Percentiles rank a stretch among this genome's conserved stretches.
Evolutionary conservation across 2,329 filamentous ascomycete genomes (phyloP).

Genomic region (Corynespora cassiicola): DNA sequence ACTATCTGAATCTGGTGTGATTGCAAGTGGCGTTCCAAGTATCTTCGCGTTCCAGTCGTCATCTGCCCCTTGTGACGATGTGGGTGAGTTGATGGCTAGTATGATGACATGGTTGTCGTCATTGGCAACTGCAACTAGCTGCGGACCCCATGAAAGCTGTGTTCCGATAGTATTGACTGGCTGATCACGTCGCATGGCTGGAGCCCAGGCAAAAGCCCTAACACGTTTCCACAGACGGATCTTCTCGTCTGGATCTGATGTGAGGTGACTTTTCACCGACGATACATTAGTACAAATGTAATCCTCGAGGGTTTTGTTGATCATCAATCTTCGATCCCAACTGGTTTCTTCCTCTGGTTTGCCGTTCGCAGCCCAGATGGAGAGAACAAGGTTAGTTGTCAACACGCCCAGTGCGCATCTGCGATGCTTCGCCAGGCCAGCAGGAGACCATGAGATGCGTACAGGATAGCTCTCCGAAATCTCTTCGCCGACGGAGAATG

Average conservation of each 20-base stretch:
- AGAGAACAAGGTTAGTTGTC: constrained; percentile 63
- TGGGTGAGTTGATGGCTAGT: constrained; percentile 46
- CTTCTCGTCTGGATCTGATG: constrained; percentile 32
- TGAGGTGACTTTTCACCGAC: constrained; percentile 23
- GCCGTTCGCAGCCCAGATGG: constrained; percentile 61
- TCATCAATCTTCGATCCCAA: constrained; percentile 61
- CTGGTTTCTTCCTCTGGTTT: constrained; percentile 47
- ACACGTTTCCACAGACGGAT: constrained; percentile 47
- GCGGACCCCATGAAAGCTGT: constrained; percentile 28
- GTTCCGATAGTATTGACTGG: constrained; percentile 28
- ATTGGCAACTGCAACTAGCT: constrained; percentile 48
- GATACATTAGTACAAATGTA: constrained; percentile 39
- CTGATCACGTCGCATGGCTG: constrained; percentile 20
- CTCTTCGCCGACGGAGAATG: constrained; percentile 65
- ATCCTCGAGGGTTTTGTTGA: constrained; percentile 56
- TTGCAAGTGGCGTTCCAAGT: constrained; percentile 29
- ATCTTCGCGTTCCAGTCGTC: constrained; percentile 36
- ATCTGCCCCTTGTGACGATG: constrained; percentile 33
- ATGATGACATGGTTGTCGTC: constrained; percentile 50
- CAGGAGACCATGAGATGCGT: constrained; percentile 63
- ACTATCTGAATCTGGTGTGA: constrained; percentile 17
- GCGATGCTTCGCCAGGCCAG: constrained; percentile 61
- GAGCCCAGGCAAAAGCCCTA: constrained; percentile 51
- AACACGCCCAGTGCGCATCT: constrained; percentile 62
- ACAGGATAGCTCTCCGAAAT: constrained; percentile 59